Conservation (phyloP, 140 eudicot species). For the Anethum foeniculum region DNA sequence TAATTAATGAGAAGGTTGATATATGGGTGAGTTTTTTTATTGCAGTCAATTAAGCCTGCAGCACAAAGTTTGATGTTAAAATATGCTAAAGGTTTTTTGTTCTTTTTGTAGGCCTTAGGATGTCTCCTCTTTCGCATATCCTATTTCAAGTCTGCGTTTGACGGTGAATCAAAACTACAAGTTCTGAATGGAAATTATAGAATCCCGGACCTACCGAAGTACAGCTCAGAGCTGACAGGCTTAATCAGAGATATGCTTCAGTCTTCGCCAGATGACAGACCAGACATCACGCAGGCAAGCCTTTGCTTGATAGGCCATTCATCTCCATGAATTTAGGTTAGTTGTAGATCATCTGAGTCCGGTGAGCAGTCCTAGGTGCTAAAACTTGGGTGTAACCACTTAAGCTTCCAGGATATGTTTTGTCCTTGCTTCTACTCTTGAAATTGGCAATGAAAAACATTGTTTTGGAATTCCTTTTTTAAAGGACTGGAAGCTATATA, state of each 20-base stretch:
- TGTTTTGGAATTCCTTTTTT: not conserved
- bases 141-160: constrained; percentile 89
- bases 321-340: constrained; percentile 89
- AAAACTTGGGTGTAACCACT: constrained; percentile 7
- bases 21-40: constrained; percentile 57
- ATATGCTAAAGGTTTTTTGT: not conserved
- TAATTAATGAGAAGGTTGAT: constrained; percentile 91
- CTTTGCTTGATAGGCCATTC: constrained; percentile 97
- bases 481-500: not conserved
- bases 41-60: not conserved
- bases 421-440: not conserved
- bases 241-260: constrained; percentile 88
- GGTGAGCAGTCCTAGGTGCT: constrained; percentile 42
- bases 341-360: constrained; percentile 55
- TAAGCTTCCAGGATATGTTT: constrained; percentile 2
- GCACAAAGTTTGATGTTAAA: constrained; percentile 5
- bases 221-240: constrained; percentile 56
- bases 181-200: constrained; percentile 88
- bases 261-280: constrained; percentile 80
- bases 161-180: constrained; percentile 97
- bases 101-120: constrained; percentile 67
- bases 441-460: not conserved
- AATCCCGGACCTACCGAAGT: constrained; percentile 86
- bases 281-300: constrained; percentile 99
- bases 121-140: constrained; percentile 84